phyloP scores from a whole-genome alignment of 139 green algal genomes.

The Chlamydomonas incerta region DNA sequence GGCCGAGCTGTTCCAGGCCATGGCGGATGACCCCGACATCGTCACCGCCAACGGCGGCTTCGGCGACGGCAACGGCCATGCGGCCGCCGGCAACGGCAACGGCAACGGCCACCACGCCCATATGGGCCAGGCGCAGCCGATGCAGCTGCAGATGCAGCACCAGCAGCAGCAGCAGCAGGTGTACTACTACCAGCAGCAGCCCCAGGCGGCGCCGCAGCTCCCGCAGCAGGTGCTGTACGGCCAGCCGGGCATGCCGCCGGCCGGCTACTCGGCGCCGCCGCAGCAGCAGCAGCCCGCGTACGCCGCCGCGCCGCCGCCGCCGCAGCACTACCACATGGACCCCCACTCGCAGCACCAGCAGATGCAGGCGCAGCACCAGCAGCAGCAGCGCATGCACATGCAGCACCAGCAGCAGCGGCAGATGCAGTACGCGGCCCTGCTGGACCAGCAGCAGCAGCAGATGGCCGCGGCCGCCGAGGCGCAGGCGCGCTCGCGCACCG shows the following conservation, averaged over 20 bases:
- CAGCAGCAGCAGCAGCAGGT: not conserved
- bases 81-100: not conserved
- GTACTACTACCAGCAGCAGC: too few species aligned
- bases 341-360: not conserved
- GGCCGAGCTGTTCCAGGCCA: too few species aligned
- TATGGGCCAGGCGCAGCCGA: too few species aligned
- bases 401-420: not conserved
- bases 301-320: too few species aligned
- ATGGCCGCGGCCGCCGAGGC: not conserved
- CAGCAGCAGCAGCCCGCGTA: not conserved
- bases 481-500: not conserved
- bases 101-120: not conserved
- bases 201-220: too few species aligned
- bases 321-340: not conserved
- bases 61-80: not conserved
- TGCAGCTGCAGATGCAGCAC: not conserved
- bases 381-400: not conserved
- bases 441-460: constrained; percentile 3
- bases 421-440: not conserved
- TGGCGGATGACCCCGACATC: too few species aligned
- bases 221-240: too few species aligned
- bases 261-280: not conserved
- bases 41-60: too few species aligned
- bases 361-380: not conserved
- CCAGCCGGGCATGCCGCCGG: too few species aligned